Base-by-base conservation (phyloP, 768 basidiomycete species). In the Dacryopinax primogenitus region DNA sequence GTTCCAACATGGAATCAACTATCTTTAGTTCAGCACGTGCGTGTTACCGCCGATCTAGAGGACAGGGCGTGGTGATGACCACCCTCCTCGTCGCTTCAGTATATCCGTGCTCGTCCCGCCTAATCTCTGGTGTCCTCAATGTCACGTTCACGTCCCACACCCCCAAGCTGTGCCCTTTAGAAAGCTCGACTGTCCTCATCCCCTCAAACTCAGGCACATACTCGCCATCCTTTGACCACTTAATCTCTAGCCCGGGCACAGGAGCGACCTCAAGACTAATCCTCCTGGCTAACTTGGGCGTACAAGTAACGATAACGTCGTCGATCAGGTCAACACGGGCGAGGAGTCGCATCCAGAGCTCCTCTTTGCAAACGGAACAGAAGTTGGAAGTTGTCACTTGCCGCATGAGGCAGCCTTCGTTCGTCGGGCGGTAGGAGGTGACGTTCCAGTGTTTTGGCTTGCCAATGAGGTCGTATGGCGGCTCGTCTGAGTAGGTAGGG, bases 321-420 rank as follows among this genome's bases (percentile, higher is more conserved):
- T 90, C 87, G 69, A 90, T 82, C 69, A 89, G 80, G 70, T 76
- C 78, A 63, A 90, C 74, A 35, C 80, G 80, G 44, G 74, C 73
- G 7, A 89, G 78, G 23, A 89, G 81, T 18, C 82, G 78, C 58
- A 82, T 74, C 88, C 89, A 90, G 33, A 90, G 82, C 3, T 81
- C 86, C 68, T 90, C 89, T 15, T 81, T 70, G 71, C 89, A 91
- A 62, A 82, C 84, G 68, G 78, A 83, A 78, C 89, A 90, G 72
- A 90, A 87, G 70, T 86, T 82, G 64, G 87, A 84, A 0, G 81
- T 78, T 32, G 81, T 83, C 41, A 88, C 84, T 63, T 77, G 76
- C 41, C 89, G 86, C 89, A 91, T 90, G 58, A 90, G 82, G 71
- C 89, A 90, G 72, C 84, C 86, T 66, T 88, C 84, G 68, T 89